Evolutionary conservation across 208 protist genomes (phyloP), one percentile per base, ranked within the genome.

Genomic region (Crithidia bombi): DNA sequence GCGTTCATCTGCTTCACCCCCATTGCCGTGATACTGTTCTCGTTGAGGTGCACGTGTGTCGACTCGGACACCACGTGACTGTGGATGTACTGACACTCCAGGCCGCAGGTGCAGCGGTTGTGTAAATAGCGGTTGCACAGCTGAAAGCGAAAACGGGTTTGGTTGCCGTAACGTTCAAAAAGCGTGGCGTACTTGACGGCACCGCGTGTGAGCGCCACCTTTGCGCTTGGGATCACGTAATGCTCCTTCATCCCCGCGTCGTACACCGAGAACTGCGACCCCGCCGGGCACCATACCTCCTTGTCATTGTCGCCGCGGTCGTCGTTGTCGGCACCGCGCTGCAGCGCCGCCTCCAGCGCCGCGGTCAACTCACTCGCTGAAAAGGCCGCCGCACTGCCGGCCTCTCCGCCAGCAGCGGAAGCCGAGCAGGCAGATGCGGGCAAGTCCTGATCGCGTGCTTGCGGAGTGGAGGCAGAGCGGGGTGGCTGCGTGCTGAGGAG

Each of bases 131-230:
- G 75, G 46, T 83, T 78, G 66, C 87, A 90, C 30, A 89, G 50
- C 68, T 92, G 87, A 66, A 92, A 92, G 33, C 83, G 83, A 46
- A 84, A 87, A 11, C 83, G 78, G 1, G 82, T 86, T 26, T 87
- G 83, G 26, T 78, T 65, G 17, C 81, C 81, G 54, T 83, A 81
- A 15, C 59, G 26, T 61, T 87, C 87, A 26, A 73, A 86, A 1
- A 90, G 50, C 14, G 62, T 32, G 33, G 85, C 43, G 56, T 92
- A 92, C 58, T 85, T 82, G 62, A 92, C 76, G 4, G 79, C 65
- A 23, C 83, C 87, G 17, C 74, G 81, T 25, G 87, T 92, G 32
- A 87, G 55, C n/a, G 76, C 71, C n/a, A 92, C 72, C 25, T 87
- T 21, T 35, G 84, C 65, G 49, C 81, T 88, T 25, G 77, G 66